A percentile compares a stretch with the other conserved stretches of the same genome.
These are phyloP conservation scores for Hygrocybe punicea DNA, from an alignment of 768 basidiomycete genomes.

Conservation along the genomic window DNA sequence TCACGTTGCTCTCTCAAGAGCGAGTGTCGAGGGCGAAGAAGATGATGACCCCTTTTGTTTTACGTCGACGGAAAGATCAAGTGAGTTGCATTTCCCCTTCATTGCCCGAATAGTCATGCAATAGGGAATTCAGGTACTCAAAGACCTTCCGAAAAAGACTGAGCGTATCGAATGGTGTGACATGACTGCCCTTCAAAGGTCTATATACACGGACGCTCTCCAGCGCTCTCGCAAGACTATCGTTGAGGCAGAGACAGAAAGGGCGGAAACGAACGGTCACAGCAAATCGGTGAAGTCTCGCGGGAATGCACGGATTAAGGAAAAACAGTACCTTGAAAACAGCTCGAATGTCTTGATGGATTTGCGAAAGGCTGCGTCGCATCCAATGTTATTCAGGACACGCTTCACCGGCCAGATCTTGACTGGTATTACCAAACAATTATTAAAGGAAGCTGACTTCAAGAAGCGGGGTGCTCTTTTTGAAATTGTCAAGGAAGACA, in stretches of 20 bases:
- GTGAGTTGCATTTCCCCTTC: slow-evolving; percentile 33
- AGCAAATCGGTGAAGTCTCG: slow-evolving; percentile 33
- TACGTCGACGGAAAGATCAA: slow-evolving; percentile 95
- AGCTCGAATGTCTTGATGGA: slow-evolving; percentile 96
- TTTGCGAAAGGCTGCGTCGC: slow-evolving; percentile 90
- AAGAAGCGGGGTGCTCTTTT: slow-evolving; percentile 75
- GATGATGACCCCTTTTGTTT: slow-evolving; percentile 99
- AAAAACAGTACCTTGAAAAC: slow-evolving; percentile 72
- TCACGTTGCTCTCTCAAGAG: slow-evolving; percentile 84
- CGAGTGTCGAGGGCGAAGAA: slow-evolving; percentile 94
- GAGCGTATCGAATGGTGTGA: slow-evolving; percentile 95
- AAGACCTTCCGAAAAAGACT: slow-evolving; percentile 87
- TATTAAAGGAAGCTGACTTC: slow-evolving; percentile 91
- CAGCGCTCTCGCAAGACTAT: slow-evolving; percentile 81
- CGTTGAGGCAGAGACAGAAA: slow-evolving; percentile 42
- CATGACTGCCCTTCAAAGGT: slow-evolving; percentile 78
- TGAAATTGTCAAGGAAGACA: slow-evolving; percentile 91
- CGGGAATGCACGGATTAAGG: slow-evolving; percentile 46
- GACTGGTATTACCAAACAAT: slow-evolving; percentile 69
- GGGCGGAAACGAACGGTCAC: slow-evolving; percentile 23
- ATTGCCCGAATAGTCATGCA: not conserved
- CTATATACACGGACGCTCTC: slow-evolving; percentile 83
- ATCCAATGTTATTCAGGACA: slow-evolving; percentile 93
- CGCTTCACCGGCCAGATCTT: slow-evolving; percentile 76
- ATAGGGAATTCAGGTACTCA: slow-evolving; percentile 60